A percentile compares a stretch with the other conserved stretches of the same genome.
Evolutionary conservation across 371 early-diverging fungal species (phyloP).

Genomic region (Rhizopus delemar): DNA sequence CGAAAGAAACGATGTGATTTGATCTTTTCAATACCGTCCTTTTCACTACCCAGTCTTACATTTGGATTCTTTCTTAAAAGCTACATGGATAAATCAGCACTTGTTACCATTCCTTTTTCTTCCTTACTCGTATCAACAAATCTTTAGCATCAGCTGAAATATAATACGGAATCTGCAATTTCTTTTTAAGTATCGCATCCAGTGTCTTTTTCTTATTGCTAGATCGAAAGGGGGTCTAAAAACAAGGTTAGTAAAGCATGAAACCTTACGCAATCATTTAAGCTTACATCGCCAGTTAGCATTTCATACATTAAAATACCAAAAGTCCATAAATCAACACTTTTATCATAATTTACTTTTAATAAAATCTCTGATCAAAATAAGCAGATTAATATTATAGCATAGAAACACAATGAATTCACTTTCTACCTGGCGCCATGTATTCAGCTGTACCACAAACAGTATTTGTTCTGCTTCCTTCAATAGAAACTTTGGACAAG

Average conservation of each 20-base stretch:
- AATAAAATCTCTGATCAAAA: constrained; percentile 66
- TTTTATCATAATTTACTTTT: constrained; percentile 79
- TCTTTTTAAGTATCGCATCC: constrained; percentile 78
- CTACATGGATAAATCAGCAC: constrained; percentile 22
- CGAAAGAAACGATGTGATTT: constrained; percentile 89
- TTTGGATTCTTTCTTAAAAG: constrained; percentile 73
- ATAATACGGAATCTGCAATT: constrained; percentile 71
- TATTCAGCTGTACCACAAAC: constrained; percentile 93
- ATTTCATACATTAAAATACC: constrained; percentile 92
- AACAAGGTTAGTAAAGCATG: not conserved
- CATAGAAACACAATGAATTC: not conserved
- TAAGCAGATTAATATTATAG: not conserved
- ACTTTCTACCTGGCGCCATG: constrained; percentile 57
- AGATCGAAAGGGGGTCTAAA: constrained; percentile 73
- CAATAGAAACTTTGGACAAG: constrained; percentile 77
- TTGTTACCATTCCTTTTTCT: not conserved
- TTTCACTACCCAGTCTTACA: constrained; percentile 64
- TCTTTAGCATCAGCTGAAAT: constrained; percentile 69
- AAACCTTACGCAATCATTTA: not conserved
- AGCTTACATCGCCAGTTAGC: constrained; percentile 65
- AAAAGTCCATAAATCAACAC: constrained; percentile 93
- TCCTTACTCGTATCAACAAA: constrained; percentile 47
- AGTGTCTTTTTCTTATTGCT: constrained; percentile 77
- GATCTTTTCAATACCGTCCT: constrained; percentile 74
- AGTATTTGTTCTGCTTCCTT: constrained; percentile 73